Evolutionary conservation across 805 yeast genomes (phyloP), one percentile per base, ranked within the genome.

Genomic region (Suhomyces emberorum): DNA sequence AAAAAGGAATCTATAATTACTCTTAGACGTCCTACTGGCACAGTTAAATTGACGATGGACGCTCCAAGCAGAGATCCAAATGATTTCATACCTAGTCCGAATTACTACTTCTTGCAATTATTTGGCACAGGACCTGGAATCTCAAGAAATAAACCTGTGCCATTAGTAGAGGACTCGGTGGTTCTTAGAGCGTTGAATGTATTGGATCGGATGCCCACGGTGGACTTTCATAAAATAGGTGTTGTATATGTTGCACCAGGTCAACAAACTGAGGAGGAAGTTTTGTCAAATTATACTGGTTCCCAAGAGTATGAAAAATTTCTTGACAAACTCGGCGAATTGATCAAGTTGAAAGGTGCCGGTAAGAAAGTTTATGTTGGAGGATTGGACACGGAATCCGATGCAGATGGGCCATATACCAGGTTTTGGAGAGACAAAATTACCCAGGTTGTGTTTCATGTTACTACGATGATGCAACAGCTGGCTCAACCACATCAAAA

Each of bases 381-480:
- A 8, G 96, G 96, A 0, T 66, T 88, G 20, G 95, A 87, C 48
- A 78, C 79, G 1, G 81, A 72, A 32, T 70, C 70, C 41, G 82
- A 82, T 46, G 52, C 67, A 4, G 95, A 86, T 60, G 96, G 96
- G 6, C 78, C 82, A 41, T 81, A 63, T 50, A 86, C 93, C 0
- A 62, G 81, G 36, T 76, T 77, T 33, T 84, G 91, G 88, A 70
- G 74, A 33, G 84, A 83, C 44, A 79, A 81, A 52, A 75, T 76
- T 22, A 69, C 79, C 1, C 95, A 87, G 49, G 60, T 86, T 28
- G 73, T 86, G 7, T 88, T 77, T 57, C 96, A 88, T 54, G 75
- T 85, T 7, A 80, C 88, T 2, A 85, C 95, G 0, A 58, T 88
- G 72, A 88, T 88, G 95, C 88, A 89, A 2, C 65, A 70, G 33